Evolutionary conservation across 148 eudicot genomes (phyloP).

Genomic region (Salicornia ramosissima): DNA sequence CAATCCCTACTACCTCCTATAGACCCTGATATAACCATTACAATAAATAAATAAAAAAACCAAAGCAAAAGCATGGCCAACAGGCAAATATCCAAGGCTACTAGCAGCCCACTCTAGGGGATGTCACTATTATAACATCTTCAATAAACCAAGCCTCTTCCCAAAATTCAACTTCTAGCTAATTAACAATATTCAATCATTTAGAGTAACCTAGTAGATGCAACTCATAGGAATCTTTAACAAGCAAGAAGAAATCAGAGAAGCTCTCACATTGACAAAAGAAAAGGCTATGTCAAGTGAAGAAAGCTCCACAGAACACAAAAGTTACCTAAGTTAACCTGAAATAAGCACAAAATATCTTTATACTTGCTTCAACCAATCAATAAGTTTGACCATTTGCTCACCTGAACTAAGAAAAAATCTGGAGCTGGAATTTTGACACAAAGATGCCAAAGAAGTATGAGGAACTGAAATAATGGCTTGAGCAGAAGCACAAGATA

Average conservation of each 20-base stretch:
- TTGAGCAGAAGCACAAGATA: slow-evolving; percentile 68
- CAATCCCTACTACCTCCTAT: neutral
- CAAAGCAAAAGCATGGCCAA: neutral
- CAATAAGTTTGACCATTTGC: slow-evolving; percentile 26
- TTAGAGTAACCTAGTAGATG: neutral
- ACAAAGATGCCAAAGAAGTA: slow-evolving; percentile 90
- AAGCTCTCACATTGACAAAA: neutral
- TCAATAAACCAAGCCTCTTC: neutral
- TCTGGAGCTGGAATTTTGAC: slow-evolving; percentile 86
- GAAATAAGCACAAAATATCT: neutral
- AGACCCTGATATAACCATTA: neutral
- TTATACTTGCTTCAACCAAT: neutral
- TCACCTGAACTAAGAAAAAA: slow-evolving; percentile 84
- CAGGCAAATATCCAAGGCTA: neutral
- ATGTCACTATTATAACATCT: no score
- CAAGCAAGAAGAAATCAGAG: neutral
- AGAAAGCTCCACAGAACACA: neutral
- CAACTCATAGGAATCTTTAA: neutral
- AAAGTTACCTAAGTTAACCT: neutral
- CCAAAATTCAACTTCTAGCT: neutral
- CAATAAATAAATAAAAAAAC: neutral
- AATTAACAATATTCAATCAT: no score
- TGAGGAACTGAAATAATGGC: slow-evolving; percentile 70
- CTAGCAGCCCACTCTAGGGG: no score
- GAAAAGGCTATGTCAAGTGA: neutral